phyloP scores from a whole-genome alignment of 2,329 filamentous ascomycete genomes.

The Aspergillus hortae region DNA sequence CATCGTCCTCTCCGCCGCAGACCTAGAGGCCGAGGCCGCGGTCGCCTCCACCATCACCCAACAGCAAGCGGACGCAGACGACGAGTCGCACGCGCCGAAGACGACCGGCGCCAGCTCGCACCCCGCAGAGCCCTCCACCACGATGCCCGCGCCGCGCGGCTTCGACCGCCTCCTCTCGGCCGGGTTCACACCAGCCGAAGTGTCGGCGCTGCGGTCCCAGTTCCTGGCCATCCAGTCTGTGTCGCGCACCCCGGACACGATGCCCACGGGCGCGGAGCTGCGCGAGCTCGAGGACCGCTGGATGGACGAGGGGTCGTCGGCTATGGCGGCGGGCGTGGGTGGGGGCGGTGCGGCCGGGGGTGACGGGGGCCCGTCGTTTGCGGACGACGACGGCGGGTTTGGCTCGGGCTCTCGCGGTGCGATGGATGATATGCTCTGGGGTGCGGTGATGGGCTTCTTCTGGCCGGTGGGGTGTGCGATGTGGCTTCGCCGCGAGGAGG shows the following conservation, averaged over 20 bases:
- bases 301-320: slow-evolving; percentile 65
- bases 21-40: slow-evolving; percentile 65
- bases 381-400: slow-evolving; percentile 41
- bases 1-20: slow-evolving; percentile 63
- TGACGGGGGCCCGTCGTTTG: slow-evolving; percentile 25
- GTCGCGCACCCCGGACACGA: slow-evolving; percentile 80
- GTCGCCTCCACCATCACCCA: slow-evolving; percentile 28
- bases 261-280: slow-evolving; percentile 75
- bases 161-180: slow-evolving; percentile 82
- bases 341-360: slow-evolving; percentile 35
- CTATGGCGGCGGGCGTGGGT: slow-evolving; percentile 42
- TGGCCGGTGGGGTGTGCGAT: slow-evolving; percentile 84
- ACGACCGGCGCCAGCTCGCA: slow-evolving; percentile 3
- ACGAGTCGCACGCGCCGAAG: background rate
- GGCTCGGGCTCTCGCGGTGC: slow-evolving; percentile 48
- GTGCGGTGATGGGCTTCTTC: slow-evolving; percentile 88
- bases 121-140: slow-evolving; percentile 26
- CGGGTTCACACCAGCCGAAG: slow-evolving; percentile 79
- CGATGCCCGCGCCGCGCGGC: slow-evolving; percentile 63
- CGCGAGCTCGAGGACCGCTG: slow-evolving; percentile 81
- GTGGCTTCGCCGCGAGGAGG: slow-evolving; percentile 83
- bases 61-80: slow-evolving; percentile 6
- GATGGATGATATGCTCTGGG: slow-evolving; percentile 82
- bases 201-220: slow-evolving; percentile 79
- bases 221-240: slow-evolving; percentile 81